phyloP scores from a whole-genome alignment of 805 yeast genomes.

The Metschnikowia shivogae region DNA sequence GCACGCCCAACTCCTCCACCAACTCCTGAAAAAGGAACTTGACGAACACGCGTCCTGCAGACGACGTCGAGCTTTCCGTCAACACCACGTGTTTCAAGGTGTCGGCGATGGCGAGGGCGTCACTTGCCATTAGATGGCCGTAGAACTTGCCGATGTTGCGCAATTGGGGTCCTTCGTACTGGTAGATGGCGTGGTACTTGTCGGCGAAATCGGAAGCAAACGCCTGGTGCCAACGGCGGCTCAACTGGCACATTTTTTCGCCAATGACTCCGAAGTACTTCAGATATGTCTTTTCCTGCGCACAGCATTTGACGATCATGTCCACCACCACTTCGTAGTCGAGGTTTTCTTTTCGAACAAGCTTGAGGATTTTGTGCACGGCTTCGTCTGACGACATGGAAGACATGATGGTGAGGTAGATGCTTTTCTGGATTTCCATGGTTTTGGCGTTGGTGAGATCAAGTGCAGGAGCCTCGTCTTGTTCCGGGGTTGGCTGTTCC shows the following conservation, averaged over 20 bases:
- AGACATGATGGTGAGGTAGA: constrained; percentile 82
- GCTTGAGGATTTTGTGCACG: constrained; percentile 71
- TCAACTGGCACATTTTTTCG: constrained; percentile 54
- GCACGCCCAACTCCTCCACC: constrained; percentile 69
- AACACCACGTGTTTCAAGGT: constrained; percentile 52
- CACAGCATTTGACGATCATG: constrained; percentile 73
- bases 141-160: constrained; percentile 79
- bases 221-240: constrained; percentile 52
- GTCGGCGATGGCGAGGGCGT: constrained; percentile 58
- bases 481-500: no score
- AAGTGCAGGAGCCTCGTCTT: neutral
- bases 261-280: constrained; percentile 79
- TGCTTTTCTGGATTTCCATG: constrained; percentile 64
- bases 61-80: constrained; percentile 69
- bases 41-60: constrained; percentile 76
- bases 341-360: constrained; percentile 23
- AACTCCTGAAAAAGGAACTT: constrained; percentile 78
- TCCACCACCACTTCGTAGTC: constrained; percentile 49
- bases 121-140: constrained; percentile 78
- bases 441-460: constrained; percentile 70
- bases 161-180: constrained; percentile 66
- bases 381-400: constrained; percentile 91
- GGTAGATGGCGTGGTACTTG: constrained; percentile 56
- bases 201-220: constrained; percentile 52
- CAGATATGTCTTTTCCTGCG: constrained; percentile 82